Percentiles rank a stretch among this genome's conserved stretches.
phyloP scores from a whole-genome alignment of 2,329 filamentous ascomycete genomes.

The Aureobasidium sp. region DNA sequence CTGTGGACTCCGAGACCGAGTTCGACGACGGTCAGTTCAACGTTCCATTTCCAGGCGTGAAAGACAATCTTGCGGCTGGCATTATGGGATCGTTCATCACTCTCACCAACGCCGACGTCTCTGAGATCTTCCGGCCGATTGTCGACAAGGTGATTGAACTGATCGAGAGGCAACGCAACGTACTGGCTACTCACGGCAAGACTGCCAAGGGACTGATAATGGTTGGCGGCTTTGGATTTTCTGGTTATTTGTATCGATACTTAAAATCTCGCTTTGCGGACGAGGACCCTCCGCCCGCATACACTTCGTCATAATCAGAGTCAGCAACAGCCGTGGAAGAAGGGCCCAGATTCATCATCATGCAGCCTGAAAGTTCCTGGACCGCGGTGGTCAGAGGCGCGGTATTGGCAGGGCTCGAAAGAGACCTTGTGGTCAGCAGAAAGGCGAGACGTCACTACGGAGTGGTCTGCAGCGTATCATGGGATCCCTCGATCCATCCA shows the following conservation, averaged over 20 bases:
- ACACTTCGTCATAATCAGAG: background rate
- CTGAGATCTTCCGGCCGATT: slow-evolving; percentile 55
- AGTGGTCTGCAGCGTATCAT: slow-evolving; percentile 29
- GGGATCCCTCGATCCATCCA: slow-evolving; percentile 67
- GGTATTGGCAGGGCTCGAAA: slow-evolving; percentile 66
- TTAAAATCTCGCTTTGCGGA: slow-evolving; percentile 62
- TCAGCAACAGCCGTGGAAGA: no score
- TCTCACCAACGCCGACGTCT: slow-evolving; percentile 62
- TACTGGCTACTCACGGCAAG: slow-evolving; percentile 34
- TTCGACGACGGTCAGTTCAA: slow-evolving; percentile 66
- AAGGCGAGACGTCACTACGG: slow-evolving; percentile 17
- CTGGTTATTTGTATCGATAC: slow-evolving; percentile 59
- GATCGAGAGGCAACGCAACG: slow-evolving; percentile 39
- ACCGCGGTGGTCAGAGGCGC: slow-evolving; percentile 72
- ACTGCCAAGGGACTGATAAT: slow-evolving; percentile 61
- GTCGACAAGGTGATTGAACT: slow-evolving; percentile 46
- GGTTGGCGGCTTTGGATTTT: slow-evolving; percentile 76
- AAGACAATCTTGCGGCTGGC: slow-evolving; percentile 68
- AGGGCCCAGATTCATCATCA: slow-evolving; percentile 56
- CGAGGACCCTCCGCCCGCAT: slow-evolving; percentile 37
- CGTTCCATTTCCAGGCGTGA: slow-evolving; percentile 67
- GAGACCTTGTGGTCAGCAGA: slow-evolving; percentile 39
- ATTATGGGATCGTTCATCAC: slow-evolving; percentile 71
- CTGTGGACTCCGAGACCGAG: slow-evolving; percentile 43
- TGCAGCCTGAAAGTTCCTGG: slow-evolving; percentile 69